Conservation (phyloP, 805 yeast species). For the Candida endomychidarum region DNA sequence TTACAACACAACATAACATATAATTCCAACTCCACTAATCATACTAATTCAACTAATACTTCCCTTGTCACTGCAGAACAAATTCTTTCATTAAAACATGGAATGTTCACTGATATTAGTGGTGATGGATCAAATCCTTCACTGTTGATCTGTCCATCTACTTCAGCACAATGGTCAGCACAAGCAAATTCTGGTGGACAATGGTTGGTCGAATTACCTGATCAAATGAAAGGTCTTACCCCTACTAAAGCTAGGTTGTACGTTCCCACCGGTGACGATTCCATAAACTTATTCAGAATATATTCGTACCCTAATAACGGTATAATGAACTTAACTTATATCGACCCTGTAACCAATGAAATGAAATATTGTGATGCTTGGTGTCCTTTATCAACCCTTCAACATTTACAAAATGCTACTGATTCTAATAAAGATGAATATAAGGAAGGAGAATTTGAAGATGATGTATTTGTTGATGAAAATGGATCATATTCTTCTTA, state of each 20-base stretch:
- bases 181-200: constrained; percentile 53
- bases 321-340: constrained; percentile 86
- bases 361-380: constrained; percentile 74
- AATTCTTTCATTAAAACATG: constrained; percentile 56
- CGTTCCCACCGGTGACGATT: constrained; percentile 53
- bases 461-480: constrained; percentile 27
- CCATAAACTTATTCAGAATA: constrained; percentile 66
- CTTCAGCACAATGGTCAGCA: constrained; percentile 52
- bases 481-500: constrained; percentile 38
- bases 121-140: constrained; percentile 29
- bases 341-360: constrained; percentile 69
- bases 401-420: constrained; percentile 31
- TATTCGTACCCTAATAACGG: constrained; percentile 78
- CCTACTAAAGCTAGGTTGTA: constrained; percentile 77
- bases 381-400: constrained; percentile 66
- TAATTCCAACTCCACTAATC: constrained; percentile 21
- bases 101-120: constrained; percentile 50
- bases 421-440: constrained; percentile 23
- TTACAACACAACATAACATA: constrained; percentile 37
- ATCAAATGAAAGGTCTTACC: constrained; percentile 42
- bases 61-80: constrained; percentile 57
- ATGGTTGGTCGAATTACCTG: constrained; percentile 62
- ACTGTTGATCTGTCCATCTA: constrained; percentile 58
- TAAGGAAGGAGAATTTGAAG: constrained; percentile 23
- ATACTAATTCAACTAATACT: constrained; percentile 33